A percentile compares a stretch with the other conserved stretches of the same genome.
phyloP scores from a whole-genome alignment of 371 early-diverging fungal species.

The Saksenaea oblongispora region DNA sequence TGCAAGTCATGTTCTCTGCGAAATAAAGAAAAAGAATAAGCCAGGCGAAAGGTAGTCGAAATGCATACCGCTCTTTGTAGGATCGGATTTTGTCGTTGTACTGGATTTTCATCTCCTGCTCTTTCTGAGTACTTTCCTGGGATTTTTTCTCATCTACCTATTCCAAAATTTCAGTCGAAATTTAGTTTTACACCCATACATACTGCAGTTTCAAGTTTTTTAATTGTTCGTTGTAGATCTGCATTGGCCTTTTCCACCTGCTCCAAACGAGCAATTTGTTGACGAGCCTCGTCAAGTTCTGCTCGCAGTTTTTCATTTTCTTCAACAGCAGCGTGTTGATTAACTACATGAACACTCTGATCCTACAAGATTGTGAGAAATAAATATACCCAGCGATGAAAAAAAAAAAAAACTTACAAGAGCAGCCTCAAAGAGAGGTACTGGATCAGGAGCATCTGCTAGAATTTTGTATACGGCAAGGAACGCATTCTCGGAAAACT shows the following conservation, averaged over 20 bases:
- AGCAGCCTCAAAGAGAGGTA: conserved; percentile 61
- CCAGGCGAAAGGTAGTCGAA: neutral
- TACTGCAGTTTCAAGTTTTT: conserved; percentile 49
- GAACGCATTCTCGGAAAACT: conserved; percentile 83
- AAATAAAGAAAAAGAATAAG: neutral
- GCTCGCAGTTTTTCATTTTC: conserved; percentile 61
- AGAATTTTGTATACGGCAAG: conserved; percentile 78
- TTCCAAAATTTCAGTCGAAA: neutral
- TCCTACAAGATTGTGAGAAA: conserved; percentile 40
- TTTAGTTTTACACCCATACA: conserved; percentile 11
- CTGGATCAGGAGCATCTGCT: conserved; percentile 88
- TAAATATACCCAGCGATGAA: neutral
- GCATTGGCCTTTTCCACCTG: conserved; percentile 50
- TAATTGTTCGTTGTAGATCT: conserved; percentile 57
- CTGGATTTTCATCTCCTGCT: conserved; percentile 67
- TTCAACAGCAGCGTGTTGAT: conserved; percentile 45
- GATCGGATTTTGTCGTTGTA: conserved; percentile 76
- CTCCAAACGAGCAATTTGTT: conserved; percentile 37
- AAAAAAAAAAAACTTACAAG: conserved; percentile 23
- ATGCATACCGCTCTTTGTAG: conserved; percentile 74
- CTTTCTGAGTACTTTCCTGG: conserved; percentile 56
- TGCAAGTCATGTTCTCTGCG: conserved; percentile 83
- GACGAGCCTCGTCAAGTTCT: conserved; percentile 50
- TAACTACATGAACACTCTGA: conserved; percentile 56
- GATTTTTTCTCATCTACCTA: conserved; percentile 63